Conservation (phyloP, 169 alveolate genomes). For the Eimeria brunetti region DNA sequence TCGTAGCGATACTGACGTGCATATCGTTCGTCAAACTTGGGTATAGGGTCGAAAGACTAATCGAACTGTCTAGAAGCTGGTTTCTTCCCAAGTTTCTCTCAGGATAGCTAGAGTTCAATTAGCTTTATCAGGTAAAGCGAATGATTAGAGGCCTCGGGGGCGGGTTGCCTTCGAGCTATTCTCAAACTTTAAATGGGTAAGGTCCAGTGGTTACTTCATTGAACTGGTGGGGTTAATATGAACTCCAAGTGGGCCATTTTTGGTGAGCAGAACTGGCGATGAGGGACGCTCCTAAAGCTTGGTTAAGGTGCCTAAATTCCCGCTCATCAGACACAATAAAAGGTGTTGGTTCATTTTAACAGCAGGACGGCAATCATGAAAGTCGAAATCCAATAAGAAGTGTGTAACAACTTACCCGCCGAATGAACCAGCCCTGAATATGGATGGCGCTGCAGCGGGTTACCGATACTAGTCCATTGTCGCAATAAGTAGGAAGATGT, state of each 20-base stretch:
- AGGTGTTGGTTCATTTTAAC: constrained; percentile 93
- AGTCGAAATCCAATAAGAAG: constrained; percentile 96
- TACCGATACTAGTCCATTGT: too few species aligned
- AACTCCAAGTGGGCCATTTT: constrained; percentile 95
- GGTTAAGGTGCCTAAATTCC: constrained; percentile 95
- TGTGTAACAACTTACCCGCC: constrained; percentile 96
- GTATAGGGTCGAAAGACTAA: constrained; percentile 96
- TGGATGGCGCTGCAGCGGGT: constrained; percentile 94
- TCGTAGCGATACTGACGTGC: constrained; percentile 95
- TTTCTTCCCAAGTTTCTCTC: constrained; percentile 96
- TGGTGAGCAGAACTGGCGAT: constrained; percentile 97
- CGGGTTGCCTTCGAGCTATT: constrained; percentile 89
- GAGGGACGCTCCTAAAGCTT: constrained; percentile 96
- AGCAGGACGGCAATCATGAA: constrained; percentile 96
- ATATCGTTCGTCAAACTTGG: constrained; percentile 94
- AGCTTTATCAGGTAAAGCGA: constrained; percentile 93
- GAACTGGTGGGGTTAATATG: constrained; percentile 88
- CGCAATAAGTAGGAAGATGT: neutral
- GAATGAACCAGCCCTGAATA: constrained; percentile 95
- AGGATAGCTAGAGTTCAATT: constrained; percentile 94
- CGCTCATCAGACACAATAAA: constrained; percentile 95
- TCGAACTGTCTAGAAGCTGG: constrained; percentile 97
- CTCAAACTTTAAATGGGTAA: constrained; percentile 72
- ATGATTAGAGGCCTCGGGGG: constrained; percentile 94
- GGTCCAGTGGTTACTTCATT: too few species aligned